Evolutionary conservation across 2,329 filamentous ascomycete genomes (phyloP).

Genomic region (Alternaria triticina): DNA sequence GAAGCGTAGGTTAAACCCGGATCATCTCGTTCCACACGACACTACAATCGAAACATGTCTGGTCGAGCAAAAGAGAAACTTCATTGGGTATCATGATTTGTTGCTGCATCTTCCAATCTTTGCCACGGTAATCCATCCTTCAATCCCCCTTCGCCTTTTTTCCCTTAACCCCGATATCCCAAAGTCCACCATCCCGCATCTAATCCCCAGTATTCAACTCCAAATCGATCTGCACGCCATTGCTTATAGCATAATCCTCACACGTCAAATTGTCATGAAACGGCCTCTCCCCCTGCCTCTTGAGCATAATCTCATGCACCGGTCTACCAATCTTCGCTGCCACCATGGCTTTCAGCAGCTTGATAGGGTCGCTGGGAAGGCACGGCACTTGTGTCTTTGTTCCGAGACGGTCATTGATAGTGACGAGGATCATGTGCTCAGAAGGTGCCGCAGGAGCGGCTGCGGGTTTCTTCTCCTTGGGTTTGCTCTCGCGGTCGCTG

Average conservation of each 20-base stretch:
- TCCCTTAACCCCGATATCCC: neutral
- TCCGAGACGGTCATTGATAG: conserved; percentile 92
- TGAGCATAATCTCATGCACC: conserved; percentile 88
- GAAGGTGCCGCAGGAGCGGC: conserved; percentile 29
- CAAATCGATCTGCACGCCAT: conserved; percentile 72
- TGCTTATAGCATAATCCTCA: conserved; percentile 92
- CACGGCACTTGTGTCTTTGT: conserved; percentile 96
- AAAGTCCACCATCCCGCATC: neutral
- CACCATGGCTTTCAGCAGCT: conserved; percentile 89
- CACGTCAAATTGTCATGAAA: conserved; percentile 91
- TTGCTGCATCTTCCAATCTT: neutral
- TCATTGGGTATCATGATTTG: conserved; percentile 4
- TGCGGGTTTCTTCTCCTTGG: conserved; percentile 17
- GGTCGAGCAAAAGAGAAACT: neutral
- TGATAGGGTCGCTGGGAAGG: conserved; percentile 81
- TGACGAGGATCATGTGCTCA: conserved; percentile 91
- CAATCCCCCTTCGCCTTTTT: neutral
- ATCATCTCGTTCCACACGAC: neutral
- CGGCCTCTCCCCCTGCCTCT: conserved; percentile 88
- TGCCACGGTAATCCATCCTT: neutral
- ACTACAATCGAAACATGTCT: neutral
- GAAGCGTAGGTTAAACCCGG: neutral
- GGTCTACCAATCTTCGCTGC: conserved; percentile 87
- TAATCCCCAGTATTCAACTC: conserved; percentile 48
- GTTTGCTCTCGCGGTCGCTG: conserved; percentile 15